These are phyloP conservation scores for Pyrenochaeta sp. DNA, from an alignment of 2,329 filamentous ascomycete species.

Conservation along the genomic window DNA sequence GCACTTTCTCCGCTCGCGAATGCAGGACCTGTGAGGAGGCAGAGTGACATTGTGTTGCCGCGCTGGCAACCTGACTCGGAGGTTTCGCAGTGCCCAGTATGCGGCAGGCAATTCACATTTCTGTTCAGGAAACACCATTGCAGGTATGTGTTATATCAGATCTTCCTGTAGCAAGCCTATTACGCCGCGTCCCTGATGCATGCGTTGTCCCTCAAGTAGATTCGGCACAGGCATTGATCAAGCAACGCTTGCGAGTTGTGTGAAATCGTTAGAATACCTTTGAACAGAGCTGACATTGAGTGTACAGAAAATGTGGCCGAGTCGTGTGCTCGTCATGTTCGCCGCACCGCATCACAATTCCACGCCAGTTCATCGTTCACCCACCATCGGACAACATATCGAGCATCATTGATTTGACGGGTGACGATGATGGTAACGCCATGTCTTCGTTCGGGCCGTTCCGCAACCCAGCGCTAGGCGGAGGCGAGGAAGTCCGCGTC, in stretches of 20 bases:
- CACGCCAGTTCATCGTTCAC: slow-evolving; percentile 89
- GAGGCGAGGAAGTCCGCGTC: slow-evolving; percentile 73
- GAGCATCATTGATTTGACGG: slow-evolving; percentile 56
- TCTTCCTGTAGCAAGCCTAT: not conserved
- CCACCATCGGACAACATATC: slow-evolving; percentile 55
- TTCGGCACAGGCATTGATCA: not conserved
- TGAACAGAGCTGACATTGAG: not conserved
- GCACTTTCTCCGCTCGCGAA: slow-evolving; percentile 19
- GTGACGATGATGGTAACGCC: slow-evolving; percentile 43
- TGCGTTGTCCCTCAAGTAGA: not conserved
- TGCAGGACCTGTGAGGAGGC: slow-evolving; percentile 24
- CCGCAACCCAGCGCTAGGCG: slow-evolving; percentile 63
- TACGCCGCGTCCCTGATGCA: not conserved
- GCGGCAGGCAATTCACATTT: slow-evolving; percentile 78
- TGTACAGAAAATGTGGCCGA: slow-evolving; percentile 80
- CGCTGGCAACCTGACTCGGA: slow-evolving; percentile 90
- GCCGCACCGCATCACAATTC: slow-evolving; percentile 93
- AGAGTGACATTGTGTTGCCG: slow-evolving; percentile 67
- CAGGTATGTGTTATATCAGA: slow-evolving; percentile 62
- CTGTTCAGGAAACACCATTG: slow-evolving; percentile 94
- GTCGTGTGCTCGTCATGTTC: slow-evolving; percentile 92
- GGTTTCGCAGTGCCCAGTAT: slow-evolving; percentile 85
- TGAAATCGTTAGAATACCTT: not conserved
- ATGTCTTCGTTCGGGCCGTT: slow-evolving; percentile 40
- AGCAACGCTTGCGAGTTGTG: not conserved